Percentiles rank a stretch among this genome's conserved stretches.
phyloP scores from a whole-genome alignment of 306 rosid species.

The Trichosanthes truncata region DNA sequence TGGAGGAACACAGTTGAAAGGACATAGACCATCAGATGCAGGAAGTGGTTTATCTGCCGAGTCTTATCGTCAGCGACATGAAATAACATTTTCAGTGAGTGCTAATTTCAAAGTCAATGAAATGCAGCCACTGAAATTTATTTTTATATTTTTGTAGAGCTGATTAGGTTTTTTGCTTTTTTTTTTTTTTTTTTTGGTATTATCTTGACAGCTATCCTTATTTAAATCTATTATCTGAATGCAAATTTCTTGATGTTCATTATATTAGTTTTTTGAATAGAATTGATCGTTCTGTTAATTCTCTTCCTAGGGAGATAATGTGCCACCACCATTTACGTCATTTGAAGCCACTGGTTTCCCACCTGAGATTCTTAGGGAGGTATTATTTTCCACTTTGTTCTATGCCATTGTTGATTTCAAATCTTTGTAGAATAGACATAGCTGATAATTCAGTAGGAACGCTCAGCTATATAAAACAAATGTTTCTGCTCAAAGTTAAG shows the following conservation, averaged over 20 bases:
- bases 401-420: background rate
- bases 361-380: slow-evolving; percentile 95
- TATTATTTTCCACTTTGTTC: slow-evolving; percentile 23
- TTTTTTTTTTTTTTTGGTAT: background rate
- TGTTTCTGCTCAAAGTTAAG: slow-evolving; percentile 46
- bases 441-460: slow-evolving; percentile 31
- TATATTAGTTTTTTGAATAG: background rate
- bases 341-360: slow-evolving; percentile 79
- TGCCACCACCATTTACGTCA: slow-evolving; percentile 64
- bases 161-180: background rate
- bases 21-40: slow-evolving; percentile 40
- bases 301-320: slow-evolving; percentile 67
- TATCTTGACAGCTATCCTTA: background rate
- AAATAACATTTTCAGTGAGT: slow-evolving; percentile 76
- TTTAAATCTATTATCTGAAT: background rate
- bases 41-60: slow-evolving; percentile 67
- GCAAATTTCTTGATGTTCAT: background rate
- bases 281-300: background rate
- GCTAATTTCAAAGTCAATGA: background rate
- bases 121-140: background rate
- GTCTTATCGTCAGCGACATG: slow-evolving; percentile 74
- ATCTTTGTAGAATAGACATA: slow-evolving; percentile 18
- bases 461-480: slow-evolving; percentile 27
- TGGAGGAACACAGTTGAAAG: slow-evolving; percentile 40
- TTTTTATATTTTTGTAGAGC: background rate